phyloP scores from a whole-genome alignment of 768 basidiomycete genomes.

The Daedalea quercina region DNA sequence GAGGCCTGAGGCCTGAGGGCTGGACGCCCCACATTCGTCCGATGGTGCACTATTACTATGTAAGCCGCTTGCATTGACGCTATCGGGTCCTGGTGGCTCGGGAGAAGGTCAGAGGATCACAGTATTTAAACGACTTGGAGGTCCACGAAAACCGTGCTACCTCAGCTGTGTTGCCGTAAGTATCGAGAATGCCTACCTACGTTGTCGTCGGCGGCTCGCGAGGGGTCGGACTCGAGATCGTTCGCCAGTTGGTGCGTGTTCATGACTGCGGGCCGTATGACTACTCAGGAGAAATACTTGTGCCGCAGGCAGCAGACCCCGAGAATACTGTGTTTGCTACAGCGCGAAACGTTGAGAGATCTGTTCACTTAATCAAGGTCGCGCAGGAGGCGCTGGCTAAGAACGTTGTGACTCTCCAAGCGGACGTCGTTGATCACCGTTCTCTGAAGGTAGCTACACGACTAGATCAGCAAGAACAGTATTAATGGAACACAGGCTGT shows the following conservation, averaged over 20 bases:
- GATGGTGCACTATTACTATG: no score
- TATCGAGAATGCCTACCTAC: slow-evolving; percentile 16
- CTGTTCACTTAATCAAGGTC: slow-evolving; percentile 6
- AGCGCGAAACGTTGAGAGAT: slow-evolving; percentile 11
- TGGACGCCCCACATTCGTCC: no score
- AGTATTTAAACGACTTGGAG: no score
- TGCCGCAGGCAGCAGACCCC: not conserved
- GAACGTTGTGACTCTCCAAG: slow-evolving; percentile 29
- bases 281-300: not conserved
- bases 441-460: slow-evolving; percentile 15
- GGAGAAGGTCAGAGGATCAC: no score
- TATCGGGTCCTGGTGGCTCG: no score
- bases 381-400: not conserved
- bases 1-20: no score
- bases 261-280: not conserved
- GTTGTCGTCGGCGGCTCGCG: slow-evolving; percentile 18
- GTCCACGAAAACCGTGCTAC: no score
- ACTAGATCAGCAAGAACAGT: not conserved
- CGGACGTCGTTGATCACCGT: slow-evolving; percentile 27
- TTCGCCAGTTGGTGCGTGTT: slow-evolving; percentile 8
- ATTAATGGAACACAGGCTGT: slow-evolving; percentile 17
- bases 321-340: slow-evolving; percentile 17
- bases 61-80: no score
- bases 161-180: no score
- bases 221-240: slow-evolving; percentile 15